Conservation (phyloP, 2,329 filamentous ascomycete species). For the Cercospora sp. region DNA sequence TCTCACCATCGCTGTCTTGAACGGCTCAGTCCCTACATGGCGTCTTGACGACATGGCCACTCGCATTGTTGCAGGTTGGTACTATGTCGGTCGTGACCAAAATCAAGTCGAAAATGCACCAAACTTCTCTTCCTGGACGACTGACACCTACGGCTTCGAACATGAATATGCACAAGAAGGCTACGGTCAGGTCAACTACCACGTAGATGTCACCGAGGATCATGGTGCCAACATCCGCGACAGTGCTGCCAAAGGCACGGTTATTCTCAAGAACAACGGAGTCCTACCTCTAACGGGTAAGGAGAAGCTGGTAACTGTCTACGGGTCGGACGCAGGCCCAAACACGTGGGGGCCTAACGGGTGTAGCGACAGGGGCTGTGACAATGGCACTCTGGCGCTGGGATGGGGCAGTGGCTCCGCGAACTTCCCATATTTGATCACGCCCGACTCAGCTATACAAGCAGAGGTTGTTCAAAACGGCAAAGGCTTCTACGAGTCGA, state of each 20-base stretch:
- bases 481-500: slow-evolving; percentile 62
- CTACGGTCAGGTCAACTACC: slow-evolving; percentile 69
- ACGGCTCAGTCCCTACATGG: slow-evolving; percentile 36
- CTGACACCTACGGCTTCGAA: slow-evolving; percentile 69
- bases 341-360: slow-evolving; percentile 76
- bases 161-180: slow-evolving; percentile 64
- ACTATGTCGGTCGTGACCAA: slow-evolving; percentile 47
- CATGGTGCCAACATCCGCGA: slow-evolving; percentile 74
- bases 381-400: slow-evolving; percentile 65
- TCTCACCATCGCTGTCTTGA: slow-evolving; percentile 35
- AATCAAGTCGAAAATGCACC: slow-evolving; percentile 53
- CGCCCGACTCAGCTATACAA: slow-evolving; percentile 67
- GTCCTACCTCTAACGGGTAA: slow-evolving; percentile 72
- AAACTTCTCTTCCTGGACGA: slow-evolving; percentile 89
- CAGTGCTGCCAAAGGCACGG: slow-evolving; percentile 75
- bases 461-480: slow-evolving; percentile 61
- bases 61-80: slow-evolving; percentile 30
- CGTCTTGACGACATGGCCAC: slow-evolving; percentile 40
- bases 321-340: slow-evolving; percentile 80
- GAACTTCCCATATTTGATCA: slow-evolving; percentile 66
- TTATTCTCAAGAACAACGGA: slow-evolving; percentile 83
- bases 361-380: slow-evolving; percentile 66
- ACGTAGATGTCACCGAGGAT: slow-evolving; percentile 76
- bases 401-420: slow-evolving; percentile 53
- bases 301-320: slow-evolving; percentile 72